Evolutionary conservation across 1,284 basidiomycete species (phyloP).

Genomic region (Earliella scabrosa): DNA sequence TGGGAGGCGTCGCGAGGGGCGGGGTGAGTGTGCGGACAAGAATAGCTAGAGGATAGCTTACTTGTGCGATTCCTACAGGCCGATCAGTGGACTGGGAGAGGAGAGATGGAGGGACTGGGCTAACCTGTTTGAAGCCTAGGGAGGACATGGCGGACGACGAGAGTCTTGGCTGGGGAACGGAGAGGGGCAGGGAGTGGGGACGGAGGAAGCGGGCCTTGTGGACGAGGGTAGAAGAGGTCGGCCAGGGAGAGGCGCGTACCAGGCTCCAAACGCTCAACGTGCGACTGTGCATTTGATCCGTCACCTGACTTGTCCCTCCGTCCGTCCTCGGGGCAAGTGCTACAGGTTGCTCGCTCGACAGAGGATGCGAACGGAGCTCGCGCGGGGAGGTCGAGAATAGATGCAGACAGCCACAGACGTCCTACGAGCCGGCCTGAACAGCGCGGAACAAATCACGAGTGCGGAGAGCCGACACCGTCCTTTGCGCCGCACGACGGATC

Average conservation of each 20-base stretch:
- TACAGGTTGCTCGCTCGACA: neutral
- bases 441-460: conserved; percentile 6
- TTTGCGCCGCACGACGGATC: conserved; percentile 5
- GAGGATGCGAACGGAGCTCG: too few relatives aligned
- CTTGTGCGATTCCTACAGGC: conserved; percentile 64
- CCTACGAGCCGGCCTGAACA: neutral
- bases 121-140: conserved; percentile 37
- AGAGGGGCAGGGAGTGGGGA: conserved; percentile 9
- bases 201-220: conserved; percentile 4
- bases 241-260: conserved; percentile 6
- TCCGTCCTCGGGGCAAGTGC: neutral
- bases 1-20: conserved; percentile 10
- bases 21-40: conserved; percentile 9
- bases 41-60: conserved; percentile 41
- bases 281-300: conserved; percentile 29
- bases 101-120: neutral
- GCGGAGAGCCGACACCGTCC: conserved; percentile 9
- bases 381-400: neutral
- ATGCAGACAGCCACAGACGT: neutral
- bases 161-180: conserved; percentile 3
- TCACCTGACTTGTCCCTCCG: conserved; percentile 24
- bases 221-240: conserved; percentile 16
- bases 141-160: conserved; percentile 33
- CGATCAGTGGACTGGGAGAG: neutral
- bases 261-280: conserved; percentile 2